Conservation (phyloP, 257 asterid species). For the Ocimum tenuiflorum region DNA sequence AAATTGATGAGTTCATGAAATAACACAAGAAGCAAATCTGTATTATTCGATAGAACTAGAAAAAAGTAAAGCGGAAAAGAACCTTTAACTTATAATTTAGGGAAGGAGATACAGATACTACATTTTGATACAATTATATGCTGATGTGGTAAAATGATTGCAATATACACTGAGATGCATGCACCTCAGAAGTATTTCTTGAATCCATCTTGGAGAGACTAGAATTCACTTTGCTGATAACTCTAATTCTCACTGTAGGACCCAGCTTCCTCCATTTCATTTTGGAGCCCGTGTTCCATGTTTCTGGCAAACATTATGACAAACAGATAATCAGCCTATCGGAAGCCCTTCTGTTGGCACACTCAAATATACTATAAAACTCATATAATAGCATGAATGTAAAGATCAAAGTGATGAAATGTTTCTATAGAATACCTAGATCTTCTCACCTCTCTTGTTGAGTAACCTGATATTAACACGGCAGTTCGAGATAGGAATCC, state of each 20-base stretch:
- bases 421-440: neutral
- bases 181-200: slow-evolving; percentile 43
- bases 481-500: slow-evolving; percentile 32
- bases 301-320: slow-evolving; percentile 38
- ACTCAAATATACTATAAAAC: slow-evolving; percentile 1
- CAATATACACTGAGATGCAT: slow-evolving; percentile 7
- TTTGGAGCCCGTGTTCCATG: slow-evolving; percentile 34
- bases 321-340: neutral
- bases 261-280: slow-evolving; percentile 26
- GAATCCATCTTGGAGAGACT: slow-evolving; percentile 24
- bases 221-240: slow-evolving; percentile 24
- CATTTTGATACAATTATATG: neutral
- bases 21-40: neutral
- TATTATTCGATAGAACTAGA: neutral
- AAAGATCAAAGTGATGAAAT: neutral
- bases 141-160: neutral
- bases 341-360: neutral
- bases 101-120: neutral
- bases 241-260: slow-evolving; percentile 25
- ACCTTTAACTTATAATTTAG: neutral
- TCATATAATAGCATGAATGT: neutral
- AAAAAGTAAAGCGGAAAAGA: neutral
- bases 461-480: slow-evolving; percentile 24
- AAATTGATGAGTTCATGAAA: neutral
- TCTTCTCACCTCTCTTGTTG: slow-evolving; percentile 42